These are phyloP conservation scores for Aspergillus ellipticus DNA, from an alignment of 495 filamentous ascomycete genomes.

Conservation along the genomic window DNA sequence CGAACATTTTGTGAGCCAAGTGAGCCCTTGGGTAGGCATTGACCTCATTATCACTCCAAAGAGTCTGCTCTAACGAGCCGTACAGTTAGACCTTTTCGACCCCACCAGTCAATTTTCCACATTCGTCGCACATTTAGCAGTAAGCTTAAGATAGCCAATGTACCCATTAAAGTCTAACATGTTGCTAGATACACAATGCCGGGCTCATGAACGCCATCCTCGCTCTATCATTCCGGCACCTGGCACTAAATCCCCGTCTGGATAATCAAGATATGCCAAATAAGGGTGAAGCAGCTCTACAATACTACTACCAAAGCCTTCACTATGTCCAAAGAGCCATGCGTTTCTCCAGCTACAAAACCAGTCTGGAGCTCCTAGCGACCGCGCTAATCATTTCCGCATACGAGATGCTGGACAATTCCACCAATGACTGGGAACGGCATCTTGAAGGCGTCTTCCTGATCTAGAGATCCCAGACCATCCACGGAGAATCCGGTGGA, in stretches of 20 bases:
- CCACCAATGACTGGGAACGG: conserved; percentile 11
- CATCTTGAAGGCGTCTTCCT: conserved; percentile 11
- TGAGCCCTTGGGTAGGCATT: conserved; percentile 19
- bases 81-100: conserved; percentile 16
- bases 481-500: conserved; percentile 11
- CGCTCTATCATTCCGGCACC: conserved; percentile 14
- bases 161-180: no score
- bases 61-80: background rate
- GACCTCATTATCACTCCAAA: background rate
- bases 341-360: conserved; percentile 2
- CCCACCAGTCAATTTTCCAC: conserved; percentile 15
- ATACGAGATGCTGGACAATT: conserved; percentile 16
- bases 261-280: background rate
- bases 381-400: conserved; percentile 12
- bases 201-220: conserved; percentile 19
- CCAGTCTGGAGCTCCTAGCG: conserved; percentile 8
- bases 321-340: conserved; percentile 12
- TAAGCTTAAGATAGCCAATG: no score
- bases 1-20: conserved; percentile 17
- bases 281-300: conserved; percentile 5
- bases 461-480: conserved; percentile 14
- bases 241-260: conserved; percentile 7
- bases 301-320: conserved; percentile 24
- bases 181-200: conserved; percentile 6
- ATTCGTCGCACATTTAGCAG: conserved; percentile 17